Conservation (phyloP, 257 asterid species). For the Eucommia ulmoides region DNA sequence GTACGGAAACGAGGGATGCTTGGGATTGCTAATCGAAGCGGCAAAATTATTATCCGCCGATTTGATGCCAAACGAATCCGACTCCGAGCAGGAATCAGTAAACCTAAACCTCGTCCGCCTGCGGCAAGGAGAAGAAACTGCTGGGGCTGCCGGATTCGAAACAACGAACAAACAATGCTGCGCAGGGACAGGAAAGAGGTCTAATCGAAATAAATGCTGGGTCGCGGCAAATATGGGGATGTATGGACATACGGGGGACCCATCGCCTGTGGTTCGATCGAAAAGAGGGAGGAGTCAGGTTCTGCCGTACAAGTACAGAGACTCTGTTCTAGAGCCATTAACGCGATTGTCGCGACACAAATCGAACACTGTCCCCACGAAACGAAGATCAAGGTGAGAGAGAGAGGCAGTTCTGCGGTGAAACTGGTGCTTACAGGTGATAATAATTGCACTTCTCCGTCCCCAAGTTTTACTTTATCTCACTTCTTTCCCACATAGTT, state of each 20-base stretch:
- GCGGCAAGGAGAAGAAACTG: neutral
- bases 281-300: slow-evolving; percentile 23
- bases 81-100: neutral
- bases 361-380: neutral
- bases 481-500: no score
- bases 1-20: neutral
- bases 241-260: neutral
- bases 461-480: no score
- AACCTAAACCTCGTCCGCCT: no score
- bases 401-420: no score
- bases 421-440: no score
- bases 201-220: slow-evolving; percentile 5
- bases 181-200: neutral
- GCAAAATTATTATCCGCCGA: neutral
- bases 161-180: neutral
- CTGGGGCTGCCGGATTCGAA: neutral
- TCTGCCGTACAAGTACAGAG: slow-evolving; percentile 22
- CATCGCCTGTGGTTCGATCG: slow-evolving; percentile 17
- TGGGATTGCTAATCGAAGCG: neutral
- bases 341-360: neutral
- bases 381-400: neutral
- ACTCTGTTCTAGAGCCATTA: slow-evolving; percentile 18
- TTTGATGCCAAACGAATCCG: neutral
- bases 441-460: no score
- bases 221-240: slow-evolving; percentile 1